Evolutionary conservation across 192 early-diverging fungal species (phyloP).

Genomic region (Dissophora globulifera): DNA sequence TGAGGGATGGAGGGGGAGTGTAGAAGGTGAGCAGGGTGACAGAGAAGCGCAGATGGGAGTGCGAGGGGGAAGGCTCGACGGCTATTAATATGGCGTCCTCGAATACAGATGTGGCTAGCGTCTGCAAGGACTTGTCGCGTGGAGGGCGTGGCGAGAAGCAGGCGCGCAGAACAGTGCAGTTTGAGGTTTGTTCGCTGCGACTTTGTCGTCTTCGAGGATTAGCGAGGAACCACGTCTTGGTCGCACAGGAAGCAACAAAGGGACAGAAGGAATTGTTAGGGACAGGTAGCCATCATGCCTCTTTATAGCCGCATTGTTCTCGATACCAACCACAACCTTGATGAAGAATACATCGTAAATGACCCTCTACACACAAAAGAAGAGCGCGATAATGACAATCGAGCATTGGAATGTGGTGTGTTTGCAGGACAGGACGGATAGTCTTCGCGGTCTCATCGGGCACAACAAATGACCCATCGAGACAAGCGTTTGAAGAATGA

Average conservation of each 20-base stretch:
- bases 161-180: neutral
- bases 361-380: too few species aligned
- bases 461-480: too few species aligned
- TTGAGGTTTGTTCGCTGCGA: too few species aligned
- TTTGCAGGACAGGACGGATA: slow-evolving; percentile 11
- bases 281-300: slow-evolving; percentile 1
- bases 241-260: neutral
- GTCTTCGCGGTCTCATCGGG: too few species aligned
- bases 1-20: neutral
- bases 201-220: too few species aligned
- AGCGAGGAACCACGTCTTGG: too few species aligned
- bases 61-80: neutral
- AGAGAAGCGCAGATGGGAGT: slow-evolving; percentile 2
- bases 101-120: neutral
- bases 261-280: neutral
- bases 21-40: slow-evolving; percentile 10
- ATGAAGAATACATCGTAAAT: too few species aligned
- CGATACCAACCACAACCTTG: neutral
- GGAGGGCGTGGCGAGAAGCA: slow-evolving; percentile 10
- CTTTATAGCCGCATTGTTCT: too few species aligned
- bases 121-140: slow-evolving; percentile 32
- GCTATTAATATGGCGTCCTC: slow-evolving; percentile 1
- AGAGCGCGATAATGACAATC: too few species aligned
- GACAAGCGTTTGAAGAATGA: too few species aligned
- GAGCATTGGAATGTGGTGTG: slow-evolving; percentile 40